Evolutionary conservation across 2,329 filamentous ascomycete species (phyloP).

Genomic region (Tolypocladium tundrense): DNA sequence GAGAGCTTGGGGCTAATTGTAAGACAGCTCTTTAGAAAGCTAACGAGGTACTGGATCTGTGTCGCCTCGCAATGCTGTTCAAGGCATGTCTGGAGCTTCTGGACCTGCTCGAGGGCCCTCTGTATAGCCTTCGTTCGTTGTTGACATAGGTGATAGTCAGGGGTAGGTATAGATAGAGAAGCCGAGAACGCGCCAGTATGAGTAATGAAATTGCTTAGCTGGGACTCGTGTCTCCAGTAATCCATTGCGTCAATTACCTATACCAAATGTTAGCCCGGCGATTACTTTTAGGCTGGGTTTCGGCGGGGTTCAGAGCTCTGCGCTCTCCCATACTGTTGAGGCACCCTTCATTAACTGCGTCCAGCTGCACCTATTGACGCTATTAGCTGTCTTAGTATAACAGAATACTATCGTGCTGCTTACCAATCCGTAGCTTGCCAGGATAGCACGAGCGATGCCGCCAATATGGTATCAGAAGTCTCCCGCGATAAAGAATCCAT

Average conservation of each 20-base stretch:
- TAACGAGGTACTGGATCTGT: conserved; percentile 57
- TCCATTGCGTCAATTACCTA: too few species aligned
- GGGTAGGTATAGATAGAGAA: too few species aligned
- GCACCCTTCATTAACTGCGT: conserved; percentile 40
- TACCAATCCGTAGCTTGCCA: conserved; percentile 97
- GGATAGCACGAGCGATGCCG: conserved; percentile 80
- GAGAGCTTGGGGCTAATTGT: conserved; percentile 45
- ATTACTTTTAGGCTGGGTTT: too few species aligned
- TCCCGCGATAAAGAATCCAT: conserved; percentile 78
- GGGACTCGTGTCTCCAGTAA: too few species aligned
- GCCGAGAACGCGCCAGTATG: too few species aligned
- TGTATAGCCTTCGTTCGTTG: too few species aligned
- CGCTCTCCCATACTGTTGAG: too few species aligned
- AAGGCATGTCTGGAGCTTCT: conserved; percentile 56
- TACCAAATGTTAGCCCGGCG: too few species aligned
- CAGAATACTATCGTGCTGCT: conserved; percentile 17
- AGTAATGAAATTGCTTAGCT: too few species aligned
- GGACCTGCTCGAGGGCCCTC: conserved; percentile 48
- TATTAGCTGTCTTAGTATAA: conserved; percentile 7
- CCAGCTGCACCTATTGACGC: conserved; percentile 69
- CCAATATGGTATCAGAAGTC: conserved; percentile 84
- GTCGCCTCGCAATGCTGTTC: conserved; percentile 58
- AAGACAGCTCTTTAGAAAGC: conserved; percentile 39
- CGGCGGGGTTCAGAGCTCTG: too few species aligned
- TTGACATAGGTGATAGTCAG: too few species aligned